Evolutionary conservation across 345 rosid species (phyloP), one percentile per base, ranked within the genome.

Genomic region (Trapa bicornis): DNA sequence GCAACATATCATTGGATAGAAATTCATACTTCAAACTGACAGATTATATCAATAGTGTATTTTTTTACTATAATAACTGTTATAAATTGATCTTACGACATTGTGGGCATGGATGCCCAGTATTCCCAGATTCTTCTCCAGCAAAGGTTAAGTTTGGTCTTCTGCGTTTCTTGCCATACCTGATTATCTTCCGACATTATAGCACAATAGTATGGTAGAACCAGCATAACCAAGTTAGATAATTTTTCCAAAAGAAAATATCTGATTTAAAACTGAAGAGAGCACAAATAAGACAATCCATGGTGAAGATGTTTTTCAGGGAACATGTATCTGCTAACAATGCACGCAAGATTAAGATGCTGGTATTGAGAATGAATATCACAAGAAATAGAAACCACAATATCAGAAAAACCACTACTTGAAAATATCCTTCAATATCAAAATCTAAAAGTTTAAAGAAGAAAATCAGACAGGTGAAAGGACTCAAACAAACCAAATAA

Each of bases 81-180:
- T 38, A 29, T 37, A 54, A 69, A 4, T 53, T 56, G 52, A 58
- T 48, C 65, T 79, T 85, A 93, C 97, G 94, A 76, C 98, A 93
- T 67, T 93, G 97, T 72, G 81, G 89, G 73, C 98, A 93, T 68
- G 71, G 81, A 68, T 72, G 67, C 67, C 67, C 82, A 60, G 22
- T 71, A 67, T 62, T 72, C 48, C 79, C 83, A 75, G 71, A 75
- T 75, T 81, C 89, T 37, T 75, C 85, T 71, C 71, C 75, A 54
- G 68, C 15, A 14, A 72, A 65, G 41, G 35, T 45, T 0, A 71
- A 65, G 52, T n/a, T 76, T 35, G 77, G 47, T 77, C 86, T 80
- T 76, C 80, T 90, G 66, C 72, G 70, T 74, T 77, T 86, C 72
- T 85, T 83, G 72, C 85, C 86, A 64, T 65, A 75, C 74, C 80